Conservation (phyloP, 352 stramenopile genomes). For the Thalassiosira delicatula region DNA sequence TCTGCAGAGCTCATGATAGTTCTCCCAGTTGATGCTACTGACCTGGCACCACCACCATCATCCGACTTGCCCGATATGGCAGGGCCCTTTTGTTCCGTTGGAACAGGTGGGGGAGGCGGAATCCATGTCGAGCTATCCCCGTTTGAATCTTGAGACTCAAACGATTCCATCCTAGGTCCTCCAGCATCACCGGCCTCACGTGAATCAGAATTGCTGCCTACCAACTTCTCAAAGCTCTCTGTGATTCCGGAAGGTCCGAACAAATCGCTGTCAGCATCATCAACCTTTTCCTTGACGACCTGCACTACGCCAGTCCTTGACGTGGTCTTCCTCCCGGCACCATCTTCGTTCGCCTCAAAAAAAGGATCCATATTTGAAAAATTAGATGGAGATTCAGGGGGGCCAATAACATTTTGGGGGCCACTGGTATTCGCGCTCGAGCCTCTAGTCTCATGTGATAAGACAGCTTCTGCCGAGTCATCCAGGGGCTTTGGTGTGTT, state of each 20-base stretch:
- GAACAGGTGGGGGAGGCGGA: not conserved
- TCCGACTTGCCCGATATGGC: conserved; percentile 6
- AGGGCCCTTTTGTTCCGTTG: not conserved
- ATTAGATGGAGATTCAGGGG: conserved; percentile 1
- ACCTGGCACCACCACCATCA: no score
- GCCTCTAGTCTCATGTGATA: not conserved
- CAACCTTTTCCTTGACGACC: conserved; percentile 49
- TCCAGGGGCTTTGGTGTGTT: not conserved
- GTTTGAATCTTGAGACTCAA: conserved; percentile 43
- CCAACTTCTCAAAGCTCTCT: conserved; percentile 42
- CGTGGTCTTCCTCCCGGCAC: conserved; percentile 9
- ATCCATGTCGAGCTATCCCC: conserved; percentile 32
- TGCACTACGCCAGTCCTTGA: conserved; percentile 1
- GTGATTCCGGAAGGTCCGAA: conserved; percentile 38
- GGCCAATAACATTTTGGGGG: not conserved
- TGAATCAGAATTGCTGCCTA: conserved; percentile 17
- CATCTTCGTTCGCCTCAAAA: conserved; percentile 7
- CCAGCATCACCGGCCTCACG: no score
- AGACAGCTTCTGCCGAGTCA: conserved; percentile 7
- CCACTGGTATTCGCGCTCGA: not conserved
- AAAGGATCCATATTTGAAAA: conserved; percentile 24
- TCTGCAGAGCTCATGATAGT: conserved; percentile 45
- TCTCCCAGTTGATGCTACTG: no score
- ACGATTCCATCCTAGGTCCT: conserved; percentile 38
- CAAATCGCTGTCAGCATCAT: conserved; percentile 52